phyloP scores from a whole-genome alignment of 257 asterid genomes.

The Vinca minor region DNA sequence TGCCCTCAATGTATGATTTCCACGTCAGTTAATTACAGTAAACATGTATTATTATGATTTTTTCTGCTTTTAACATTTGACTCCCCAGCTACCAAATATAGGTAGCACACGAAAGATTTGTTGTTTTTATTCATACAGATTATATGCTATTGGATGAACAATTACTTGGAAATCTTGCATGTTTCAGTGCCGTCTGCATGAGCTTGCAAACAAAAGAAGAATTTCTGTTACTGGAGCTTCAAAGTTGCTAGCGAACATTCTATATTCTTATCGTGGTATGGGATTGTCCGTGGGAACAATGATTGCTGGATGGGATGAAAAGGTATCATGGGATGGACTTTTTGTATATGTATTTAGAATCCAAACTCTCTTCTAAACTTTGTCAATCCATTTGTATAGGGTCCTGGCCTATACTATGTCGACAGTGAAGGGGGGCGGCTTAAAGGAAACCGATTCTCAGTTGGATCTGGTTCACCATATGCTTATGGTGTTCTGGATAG shows the following conservation, averaged over 20 bases:
- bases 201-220: conserved; percentile 90
- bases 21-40: background rate
- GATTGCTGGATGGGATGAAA: conserved; percentile 99
- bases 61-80: background rate
- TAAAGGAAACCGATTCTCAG: conserved; percentile 86
- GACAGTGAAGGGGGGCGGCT: conserved; percentile 98
- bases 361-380: background rate
- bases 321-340: conserved; percentile 35
- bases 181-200: conserved; percentile 84
- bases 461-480: conserved; percentile 97
- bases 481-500: conserved; percentile 92
- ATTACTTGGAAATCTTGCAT: background rate
- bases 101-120: background rate
- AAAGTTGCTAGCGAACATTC: conserved; percentile 78
- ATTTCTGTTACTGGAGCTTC: conserved; percentile 93
- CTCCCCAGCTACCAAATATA: background rate
- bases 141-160: background rate
- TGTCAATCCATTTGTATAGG: conserved; percentile 38
- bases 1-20: background rate
- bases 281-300: conserved; percentile 92
- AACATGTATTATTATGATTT: background rate
- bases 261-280: conserved; percentile 92
- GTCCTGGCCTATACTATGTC: conserved; percentile 87
- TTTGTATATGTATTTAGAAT: background rate
- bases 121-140: background rate